phyloP scores from a whole-genome alignment of 2,329 filamentous ascomycete species.

The Sporothrix pseudoabietina region DNA sequence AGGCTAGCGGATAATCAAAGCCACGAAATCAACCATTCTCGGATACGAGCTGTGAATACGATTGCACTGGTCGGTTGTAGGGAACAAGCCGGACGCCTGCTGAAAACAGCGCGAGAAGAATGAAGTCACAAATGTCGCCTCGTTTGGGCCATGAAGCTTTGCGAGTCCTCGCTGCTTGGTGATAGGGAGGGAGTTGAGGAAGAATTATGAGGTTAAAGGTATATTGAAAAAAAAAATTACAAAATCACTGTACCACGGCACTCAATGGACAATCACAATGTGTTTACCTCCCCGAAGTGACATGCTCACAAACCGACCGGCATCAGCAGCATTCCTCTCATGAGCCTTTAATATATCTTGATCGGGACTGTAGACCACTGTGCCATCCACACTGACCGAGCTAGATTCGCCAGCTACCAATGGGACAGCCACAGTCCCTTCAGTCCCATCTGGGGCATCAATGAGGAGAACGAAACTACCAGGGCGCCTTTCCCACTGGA shows the following conservation, averaged over 20 bases:
- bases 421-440: conserved; percentile 39
- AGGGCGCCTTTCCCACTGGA: conserved; percentile 43
- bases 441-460: conserved; percentile 40
- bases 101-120: neutral
- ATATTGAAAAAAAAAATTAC: neutral
- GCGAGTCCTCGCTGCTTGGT: neutral
- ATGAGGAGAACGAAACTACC: conserved; percentile 39
- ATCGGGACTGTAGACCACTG: conserved; percentile 30
- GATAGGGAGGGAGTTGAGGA: neutral
- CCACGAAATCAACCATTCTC: neutral
- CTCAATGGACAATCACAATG: conserved; percentile 9
- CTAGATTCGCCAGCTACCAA: conserved; percentile 22
- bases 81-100: neutral
- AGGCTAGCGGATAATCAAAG: conserved; percentile 25
- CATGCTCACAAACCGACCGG: conserved; percentile 28
- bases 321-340: conserved; percentile 37
- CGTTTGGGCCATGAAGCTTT: neutral
- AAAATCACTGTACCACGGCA: neutral
- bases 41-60: neutral
- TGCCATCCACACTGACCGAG: conserved; percentile 35
- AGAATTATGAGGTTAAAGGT: neutral
- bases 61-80: neutral
- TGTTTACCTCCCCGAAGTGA: conserved; percentile 30
- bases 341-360: conserved; percentile 38
- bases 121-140: neutral